Evolutionary conservation across 345 rosid species (phyloP), one percentile per base, ranked within the genome.

Genomic region (Hibiscus trionum): DNA sequence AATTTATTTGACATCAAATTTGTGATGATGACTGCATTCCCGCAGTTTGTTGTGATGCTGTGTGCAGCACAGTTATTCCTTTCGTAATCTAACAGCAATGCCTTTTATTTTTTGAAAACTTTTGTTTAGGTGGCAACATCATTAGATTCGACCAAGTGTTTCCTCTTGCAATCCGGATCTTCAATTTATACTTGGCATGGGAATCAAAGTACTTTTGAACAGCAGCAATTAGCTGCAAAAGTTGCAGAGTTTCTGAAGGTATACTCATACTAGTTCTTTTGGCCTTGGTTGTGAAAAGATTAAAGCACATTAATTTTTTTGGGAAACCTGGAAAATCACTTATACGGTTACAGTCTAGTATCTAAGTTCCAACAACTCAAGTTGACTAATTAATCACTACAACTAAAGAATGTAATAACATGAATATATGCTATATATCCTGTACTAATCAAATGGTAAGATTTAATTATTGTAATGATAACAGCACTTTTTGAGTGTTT

Each of bases 131-230:
- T 86, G 82, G 96, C 96, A 64, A 78, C 96, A 24, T 91, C 93
- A 66, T 82, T 96, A 82, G 86, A 89, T 80, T 91, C 99, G 61
- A 66, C 77, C 2, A 94, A 93, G 75, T 96, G 98, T 77, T 93
- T 91, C 82, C 90, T 96, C 80, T 90, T 96, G 83, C 99, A 96
- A 88, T 89, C 98, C 79, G 98, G 98, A 56, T 87, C 95, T 33
- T 85, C 95, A 57, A 15, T 91, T 77, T 96, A 93, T 81, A 83
- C 79, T 31, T 96, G 99, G 99, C 94, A 89, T 80, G 99, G 99
- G 75, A 91, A 82, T 83, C 94, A 93, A 85, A 87, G 99, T 83
- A 79, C 95, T 27, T 86, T 77, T 80, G 98, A 96, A 82, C 96
- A 92, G 80, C 94, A 93, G 82, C 96, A 96, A 72, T 73, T 86